Percentiles rank a stretch among this genome's conserved stretches.
phyloP scores from a whole-genome alignment of 257 asterid species.

The Gardenia jasminoides region DNA sequence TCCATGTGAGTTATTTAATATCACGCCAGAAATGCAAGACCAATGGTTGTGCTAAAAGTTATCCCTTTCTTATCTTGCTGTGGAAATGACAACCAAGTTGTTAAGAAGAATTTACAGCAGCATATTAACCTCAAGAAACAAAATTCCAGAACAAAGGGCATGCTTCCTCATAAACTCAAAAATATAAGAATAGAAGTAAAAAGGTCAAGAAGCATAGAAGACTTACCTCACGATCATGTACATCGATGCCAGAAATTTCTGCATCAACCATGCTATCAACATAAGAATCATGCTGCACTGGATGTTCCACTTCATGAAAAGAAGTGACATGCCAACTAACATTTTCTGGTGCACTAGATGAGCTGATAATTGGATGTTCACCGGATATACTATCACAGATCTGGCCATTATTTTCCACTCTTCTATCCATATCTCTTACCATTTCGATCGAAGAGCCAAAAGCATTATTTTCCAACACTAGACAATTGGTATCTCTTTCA shows the following conservation, averaged over 20 bases:
- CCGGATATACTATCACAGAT: constrained; percentile 25
- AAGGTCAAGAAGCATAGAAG: background rate
- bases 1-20: background rate
- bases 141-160: background rate
- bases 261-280: constrained; percentile 36
- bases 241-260: constrained; percentile 39
- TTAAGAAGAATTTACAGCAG: background rate
- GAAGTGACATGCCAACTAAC: constrained; percentile 34
- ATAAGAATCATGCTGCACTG: constrained; percentile 34
- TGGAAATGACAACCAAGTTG: background rate
- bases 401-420: constrained; percentile 13
- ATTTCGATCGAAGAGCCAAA: constrained; percentile 20
- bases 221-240: constrained; percentile 58
- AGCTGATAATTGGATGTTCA: constrained; percentile 34
- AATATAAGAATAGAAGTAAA: background rate
- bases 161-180: background rate
- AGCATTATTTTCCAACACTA: constrained; percentile 30
- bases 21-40: background rate
- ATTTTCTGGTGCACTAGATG: constrained; percentile 26
- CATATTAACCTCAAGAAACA: background rate
- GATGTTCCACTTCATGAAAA: constrained; percentile 38
- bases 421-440: background rate
- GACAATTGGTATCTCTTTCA: constrained; percentile 28
- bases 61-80: background rate
- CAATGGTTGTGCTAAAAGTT: background rate